These are phyloP conservation scores for Syzygium aromaticum DNA, from an alignment of 345 rosid species.

Conservation along the genomic window DNA sequence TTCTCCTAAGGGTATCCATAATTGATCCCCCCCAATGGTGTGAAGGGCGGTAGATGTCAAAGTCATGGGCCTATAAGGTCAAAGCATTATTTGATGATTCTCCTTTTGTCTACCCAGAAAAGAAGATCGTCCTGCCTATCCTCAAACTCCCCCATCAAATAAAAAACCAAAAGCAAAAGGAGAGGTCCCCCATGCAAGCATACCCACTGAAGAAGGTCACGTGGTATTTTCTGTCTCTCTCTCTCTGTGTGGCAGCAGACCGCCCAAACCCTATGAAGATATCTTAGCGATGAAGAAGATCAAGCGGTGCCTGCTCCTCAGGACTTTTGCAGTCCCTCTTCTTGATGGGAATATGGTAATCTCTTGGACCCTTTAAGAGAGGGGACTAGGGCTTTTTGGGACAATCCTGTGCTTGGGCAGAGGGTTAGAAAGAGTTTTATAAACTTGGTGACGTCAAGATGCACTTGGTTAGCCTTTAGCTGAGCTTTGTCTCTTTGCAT, in stretches of 20 bases:
- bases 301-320: background rate
- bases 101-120: background rate
- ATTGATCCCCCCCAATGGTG: background rate
- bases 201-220: background rate
- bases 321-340: background rate
- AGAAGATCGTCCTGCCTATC: background rate
- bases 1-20: background rate
- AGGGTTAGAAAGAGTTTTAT: no score
- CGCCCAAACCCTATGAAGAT: background rate
- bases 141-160: background rate
- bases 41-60: background rate
- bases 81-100: background rate
- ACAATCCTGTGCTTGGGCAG: no score
- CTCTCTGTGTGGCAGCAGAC: background rate
- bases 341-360: no score
- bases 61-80: background rate
- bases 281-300: background rate
- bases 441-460: no score
- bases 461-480: no score
- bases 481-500: no score
- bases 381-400: no score
- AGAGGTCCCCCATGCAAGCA: background rate
- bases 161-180: background rate
- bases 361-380: background rate
- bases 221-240: background rate